A percentile compares a stretch with the other conserved stretches of the same genome.
phyloP scores from a whole-genome alignment of 345 rosid species.

The Ailanthus altissimus region DNA sequence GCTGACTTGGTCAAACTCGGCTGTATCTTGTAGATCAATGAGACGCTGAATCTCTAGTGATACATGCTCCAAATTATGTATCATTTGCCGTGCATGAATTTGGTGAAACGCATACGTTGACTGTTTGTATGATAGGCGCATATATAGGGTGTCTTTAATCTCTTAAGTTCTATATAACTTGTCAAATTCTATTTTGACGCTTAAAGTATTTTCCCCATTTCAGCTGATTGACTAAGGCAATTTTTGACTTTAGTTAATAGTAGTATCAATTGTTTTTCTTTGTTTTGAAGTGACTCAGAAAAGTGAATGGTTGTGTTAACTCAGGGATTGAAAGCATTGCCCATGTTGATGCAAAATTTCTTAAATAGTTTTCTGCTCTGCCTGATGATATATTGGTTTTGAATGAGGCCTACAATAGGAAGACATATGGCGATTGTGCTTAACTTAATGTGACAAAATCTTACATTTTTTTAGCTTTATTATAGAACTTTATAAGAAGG shows the following conservation, averaged over 20 bases:
- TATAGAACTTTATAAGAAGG: not conserved
- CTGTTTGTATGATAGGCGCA: not conserved
- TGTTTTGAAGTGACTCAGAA: not conserved
- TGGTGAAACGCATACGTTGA: not conserved
- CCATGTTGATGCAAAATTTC: not conserved
- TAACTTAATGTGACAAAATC: not conserved
- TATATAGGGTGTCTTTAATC: not conserved
- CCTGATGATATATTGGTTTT: not conserved
- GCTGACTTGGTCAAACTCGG: constrained; percentile 14
- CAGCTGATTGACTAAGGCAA: not conserved
- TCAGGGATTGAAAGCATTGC: not conserved
- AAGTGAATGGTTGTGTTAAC: not conserved
- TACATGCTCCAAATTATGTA: not conserved
- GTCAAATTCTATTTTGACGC: not conserved
- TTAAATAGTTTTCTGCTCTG: not conserved
- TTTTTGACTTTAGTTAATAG: not conserved
- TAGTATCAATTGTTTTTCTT: not conserved
- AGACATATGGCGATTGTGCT: not conserved
- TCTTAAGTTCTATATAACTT: not conserved
- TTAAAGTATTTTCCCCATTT: not conserved
- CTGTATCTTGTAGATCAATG: not conserved
- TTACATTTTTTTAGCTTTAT: not conserved
- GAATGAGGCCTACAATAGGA: not conserved
- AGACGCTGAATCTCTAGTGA: not conserved
- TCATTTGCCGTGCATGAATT: not conserved